Percentiles rank a stretch among this genome's conserved stretches.
These are phyloP conservation scores for Pholiota molesta DNA, from an alignment of 768 basidiomycete species.

Conservation along the genomic window DNA sequence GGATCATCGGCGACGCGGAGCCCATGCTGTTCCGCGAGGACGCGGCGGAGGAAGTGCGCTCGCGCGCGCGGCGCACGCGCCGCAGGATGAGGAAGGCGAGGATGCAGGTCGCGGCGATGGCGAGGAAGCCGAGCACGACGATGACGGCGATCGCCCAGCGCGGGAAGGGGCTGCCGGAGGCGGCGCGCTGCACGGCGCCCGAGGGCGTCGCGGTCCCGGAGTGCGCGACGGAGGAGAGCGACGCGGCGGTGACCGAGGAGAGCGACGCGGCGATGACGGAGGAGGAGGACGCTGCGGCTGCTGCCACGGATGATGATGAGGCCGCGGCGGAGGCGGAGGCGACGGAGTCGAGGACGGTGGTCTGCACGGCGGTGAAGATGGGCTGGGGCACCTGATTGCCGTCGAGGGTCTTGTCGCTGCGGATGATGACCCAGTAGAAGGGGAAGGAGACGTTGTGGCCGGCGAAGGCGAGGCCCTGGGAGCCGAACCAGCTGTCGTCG, in stretches of 20 bases:
- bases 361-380: conserved; percentile 74
- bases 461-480: conserved; percentile 48
- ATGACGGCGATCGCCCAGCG: conserved; percentile 94
- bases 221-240: conserved; percentile 20
- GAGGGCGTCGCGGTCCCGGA: conserved; percentile 15
- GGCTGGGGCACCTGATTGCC: conserved; percentile 66
- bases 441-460: conserved; percentile 62
- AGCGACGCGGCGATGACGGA: conserved; percentile 37
- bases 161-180: conserved; percentile 56
- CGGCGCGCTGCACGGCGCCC: conserved; percentile 50
- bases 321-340: conserved; percentile 52
- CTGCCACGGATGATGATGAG: conserved; percentile 55
- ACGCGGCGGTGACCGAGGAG: conserved; percentile 38
- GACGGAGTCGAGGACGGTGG: conserved; percentile 65
- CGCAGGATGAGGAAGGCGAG: conserved; percentile 77
- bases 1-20: conserved; percentile 84
- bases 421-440: conserved; percentile 80
- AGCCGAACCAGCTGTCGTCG: conserved; percentile 78
- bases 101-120: conserved; percentile 69
- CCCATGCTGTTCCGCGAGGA: conserved; percentile 76
- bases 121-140: conserved; percentile 82
- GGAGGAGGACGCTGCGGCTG: conserved; percentile 31
- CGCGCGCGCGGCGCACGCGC: conserved; percentile 57
- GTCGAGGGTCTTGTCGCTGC: conserved; percentile 54
- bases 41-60: conserved; percentile 39